Conservation (phyloP, 345 rosid genomes). For the Lepidium aucheri region DNA sequence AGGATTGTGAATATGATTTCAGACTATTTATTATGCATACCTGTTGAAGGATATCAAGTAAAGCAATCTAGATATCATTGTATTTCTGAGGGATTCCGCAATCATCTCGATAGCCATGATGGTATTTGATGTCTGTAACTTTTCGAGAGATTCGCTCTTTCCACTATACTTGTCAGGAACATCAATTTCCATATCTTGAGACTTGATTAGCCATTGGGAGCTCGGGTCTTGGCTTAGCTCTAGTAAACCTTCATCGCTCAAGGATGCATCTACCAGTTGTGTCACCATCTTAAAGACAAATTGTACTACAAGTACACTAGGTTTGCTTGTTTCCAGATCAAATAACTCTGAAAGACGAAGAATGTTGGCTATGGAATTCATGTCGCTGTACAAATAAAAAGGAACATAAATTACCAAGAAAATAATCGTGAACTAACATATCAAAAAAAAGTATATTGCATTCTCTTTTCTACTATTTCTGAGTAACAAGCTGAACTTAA, state of each 20-base stretch:
- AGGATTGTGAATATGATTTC: neutral
- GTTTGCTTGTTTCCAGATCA: constrained; percentile 49
- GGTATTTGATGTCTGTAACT: constrained; percentile 55
- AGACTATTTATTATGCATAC: constrained; percentile 35
- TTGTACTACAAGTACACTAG: constrained; percentile 58
- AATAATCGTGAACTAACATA: neutral
- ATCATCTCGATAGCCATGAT: constrained; percentile 67
- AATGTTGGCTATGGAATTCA: constrained; percentile 62
- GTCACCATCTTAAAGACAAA: constrained; percentile 63
- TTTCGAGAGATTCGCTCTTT: constrained; percentile 49
- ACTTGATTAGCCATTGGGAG: constrained; percentile 49
- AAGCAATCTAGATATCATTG: constrained; percentile 64
- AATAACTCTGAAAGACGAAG: constrained; percentile 61
- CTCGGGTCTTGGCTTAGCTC: constrained; percentile 51
- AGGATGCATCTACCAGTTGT: constrained; percentile 76
- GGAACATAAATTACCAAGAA: neutral
- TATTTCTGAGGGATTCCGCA: constrained; percentile 56
- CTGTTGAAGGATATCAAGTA: constrained; percentile 58
- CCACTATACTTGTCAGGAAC: constrained; percentile 33
- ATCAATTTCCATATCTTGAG: constrained; percentile 71
- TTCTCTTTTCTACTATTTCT: neutral
- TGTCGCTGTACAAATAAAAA: constrained; percentile 44
- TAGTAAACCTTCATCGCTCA: constrained; percentile 83
- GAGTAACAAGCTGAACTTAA: neutral
- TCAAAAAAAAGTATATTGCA: neutral